A percentile compares a stretch with the other conserved stretches of the same genome.
These are phyloP conservation scores for Magnusiomyces paraingens DNA, from an alignment of 1,139 yeast genomes.

Conservation along the genomic window DNA sequence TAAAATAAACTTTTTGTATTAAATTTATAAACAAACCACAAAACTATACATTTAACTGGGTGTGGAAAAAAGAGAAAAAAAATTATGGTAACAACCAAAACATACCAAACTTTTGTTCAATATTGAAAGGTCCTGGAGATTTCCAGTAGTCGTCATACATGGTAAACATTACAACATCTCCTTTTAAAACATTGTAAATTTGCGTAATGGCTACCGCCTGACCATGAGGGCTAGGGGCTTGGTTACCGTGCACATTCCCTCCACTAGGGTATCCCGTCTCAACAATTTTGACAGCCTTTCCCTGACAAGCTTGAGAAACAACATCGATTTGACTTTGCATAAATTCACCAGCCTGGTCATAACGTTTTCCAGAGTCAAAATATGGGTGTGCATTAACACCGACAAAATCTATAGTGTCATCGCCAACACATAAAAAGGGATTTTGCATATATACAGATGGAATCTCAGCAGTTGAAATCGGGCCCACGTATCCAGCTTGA, in stretches of 20 bases:
- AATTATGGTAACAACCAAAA: not conserved
- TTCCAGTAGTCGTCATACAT: slow-evolving; percentile 84
- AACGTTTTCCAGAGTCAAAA: slow-evolving; percentile 57
- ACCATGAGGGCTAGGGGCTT: slow-evolving; percentile 63
- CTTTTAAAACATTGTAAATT: slow-evolving; percentile 48
- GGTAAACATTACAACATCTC: slow-evolving; percentile 59
- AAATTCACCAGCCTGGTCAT: slow-evolving; percentile 67
- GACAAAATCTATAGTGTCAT: slow-evolving; percentile 54
- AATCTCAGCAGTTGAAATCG: slow-evolving; percentile 79
- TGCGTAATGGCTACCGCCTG: slow-evolving; percentile 62
- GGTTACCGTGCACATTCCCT: slow-evolving; percentile 64
- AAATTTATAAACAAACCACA: not conserved
- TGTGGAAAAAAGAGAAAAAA: slow-evolving; percentile 1
- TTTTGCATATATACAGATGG: slow-evolving; percentile 61
- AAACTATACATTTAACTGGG: not conserved
- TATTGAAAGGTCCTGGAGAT: slow-evolving; percentile 71
- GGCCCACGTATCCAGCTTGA: slow-evolving; percentile 71
- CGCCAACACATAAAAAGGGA: slow-evolving; percentile 60
- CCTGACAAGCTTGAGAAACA: slow-evolving; percentile 40
- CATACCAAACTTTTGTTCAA: slow-evolving; percentile 78
- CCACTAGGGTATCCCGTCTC: slow-evolving; percentile 88
- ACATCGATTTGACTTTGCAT: slow-evolving; percentile 53
- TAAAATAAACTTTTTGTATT: not conserved
- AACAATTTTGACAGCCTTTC: slow-evolving; percentile 42
- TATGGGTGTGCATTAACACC: slow-evolving; percentile 86